phyloP scores from a whole-genome alignment of 2,329 filamentous ascomycete species.

The Nemania diffusa region DNA sequence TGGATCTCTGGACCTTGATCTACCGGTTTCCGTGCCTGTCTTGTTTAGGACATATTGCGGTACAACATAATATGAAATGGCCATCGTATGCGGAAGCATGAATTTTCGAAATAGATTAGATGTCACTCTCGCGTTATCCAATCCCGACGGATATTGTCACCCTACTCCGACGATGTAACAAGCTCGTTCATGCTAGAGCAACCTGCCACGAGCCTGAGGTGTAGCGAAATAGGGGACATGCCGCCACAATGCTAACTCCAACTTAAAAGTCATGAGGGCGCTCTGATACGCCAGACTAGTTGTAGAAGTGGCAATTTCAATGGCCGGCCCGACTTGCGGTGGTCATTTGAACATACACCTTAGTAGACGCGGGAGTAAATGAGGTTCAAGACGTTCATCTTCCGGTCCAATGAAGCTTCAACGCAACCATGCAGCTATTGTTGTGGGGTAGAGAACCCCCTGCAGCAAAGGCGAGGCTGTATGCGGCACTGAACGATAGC shows the following conservation, averaged over 20 bases:
- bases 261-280: not conserved
- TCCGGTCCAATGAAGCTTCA: constrained; percentile 33
- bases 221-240: not conserved
- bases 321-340: constrained; percentile 27
- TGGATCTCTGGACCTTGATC: constrained; percentile 15
- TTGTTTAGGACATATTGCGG: constrained; percentile 40
- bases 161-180: constrained; percentile 29
- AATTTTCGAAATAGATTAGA: constrained; percentile 42
- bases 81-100: constrained; percentile 22
- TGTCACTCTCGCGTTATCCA: constrained; percentile 34
- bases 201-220: constrained; percentile 15
- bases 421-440: constrained; percentile 11
- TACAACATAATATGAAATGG: constrained; percentile 16
- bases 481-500: constrained; percentile 11
- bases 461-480: constrained; percentile 22
- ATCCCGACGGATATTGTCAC: constrained; percentile 36
- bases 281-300: not conserved
- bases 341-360: constrained; percentile 18
- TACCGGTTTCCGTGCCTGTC: constrained; percentile 35
- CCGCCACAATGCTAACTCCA: constrained; percentile 16
- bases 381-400: constrained; percentile 17
- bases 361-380: constrained; percentile 4
- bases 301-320: constrained; percentile 26
- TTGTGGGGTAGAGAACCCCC: constrained; percentile 12
- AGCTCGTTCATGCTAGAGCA: constrained; percentile 2